Evolutionary conservation across 2,329 filamentous ascomycete species (phyloP), one percentile per base, ranked within the genome.

Genomic region (Phyllosticta paracitricarpa): DNA sequence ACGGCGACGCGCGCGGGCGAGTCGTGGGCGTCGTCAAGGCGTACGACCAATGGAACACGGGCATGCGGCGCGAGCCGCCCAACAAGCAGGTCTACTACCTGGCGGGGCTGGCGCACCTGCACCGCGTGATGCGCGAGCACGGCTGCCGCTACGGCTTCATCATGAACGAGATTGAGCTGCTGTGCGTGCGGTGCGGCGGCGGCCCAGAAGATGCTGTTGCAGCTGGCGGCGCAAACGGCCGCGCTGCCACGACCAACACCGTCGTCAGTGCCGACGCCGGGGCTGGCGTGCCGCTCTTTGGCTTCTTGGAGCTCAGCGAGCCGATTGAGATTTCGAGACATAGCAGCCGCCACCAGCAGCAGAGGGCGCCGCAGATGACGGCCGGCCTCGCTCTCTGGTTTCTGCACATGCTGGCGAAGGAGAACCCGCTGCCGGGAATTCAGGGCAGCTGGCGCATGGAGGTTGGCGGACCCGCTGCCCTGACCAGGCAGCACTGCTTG

Each of bases 91-190:
- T 96, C 62, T 86, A 93, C 63, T 97, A 97, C 77, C 86, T 97
- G 22, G 87, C 89, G 57, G 90, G 90, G 1, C 84, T 97, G 4
- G 82, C 91, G 0, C 90, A 95, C 68, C 79, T 97, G 54, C 93
- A 97, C 75, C 84, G 89, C 71, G 86, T 87, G 70, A 96, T 97
- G 91, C 91, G 93, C 73, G 91, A 96, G 76, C 89, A 96, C 76
- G 86, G 87, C 66, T 95, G 90, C 72, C 87, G 93, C 63, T 97
- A 97, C 74, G 93, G 93, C 60, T 97, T 96, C 79, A 93, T 97
- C 74, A 85, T 97, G 70, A 97, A 91, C 1, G 93, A 97, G 76
- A 96, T 96, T 68, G 93, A 97, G 77, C 85, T 97, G 8, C 87
- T 97, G 51, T 86, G 94, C 67, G 91, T 96, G 0, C 89, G 92